Base-by-base conservation (phyloP, 768 basidiomycete genomes). In the Trametes coccinea region DNA sequence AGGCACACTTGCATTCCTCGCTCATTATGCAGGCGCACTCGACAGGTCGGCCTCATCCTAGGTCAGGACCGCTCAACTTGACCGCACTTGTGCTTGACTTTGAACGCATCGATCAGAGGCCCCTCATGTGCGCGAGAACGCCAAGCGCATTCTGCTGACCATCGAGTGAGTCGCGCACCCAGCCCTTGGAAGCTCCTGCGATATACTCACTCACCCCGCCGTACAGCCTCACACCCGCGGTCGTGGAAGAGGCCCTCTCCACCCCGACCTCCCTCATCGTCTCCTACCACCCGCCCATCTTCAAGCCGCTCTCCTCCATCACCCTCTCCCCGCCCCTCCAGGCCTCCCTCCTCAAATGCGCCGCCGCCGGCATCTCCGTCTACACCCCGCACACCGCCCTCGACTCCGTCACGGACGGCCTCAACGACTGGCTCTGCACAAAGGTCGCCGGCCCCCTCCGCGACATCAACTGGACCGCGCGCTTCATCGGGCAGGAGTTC, bases 351-450 rank as follows among this genome's bases (percentile, higher is more conserved):
- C 82, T 98, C 5, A 82, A 78, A 57, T 92, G 95, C 63, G 87
- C 88, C 0, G 88, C 92, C 0, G 80, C 84, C 11, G 95, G 95
- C 0, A 88, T 98, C 58, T 90, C 89, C 1, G 82, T 98, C 4
- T 96, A 91, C 76, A 83, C 82, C 43, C 93, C 96, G 2, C 96
- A 98, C 75, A 93, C 91, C 0, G 85, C 93, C 0, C 81, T 97
- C 16, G 96, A 98, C 75, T 81, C 81, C n/a, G 86, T 91, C 1
- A 81, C 83, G 67, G 90, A 84, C 5, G 95, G 96, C 0, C 84
- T 96, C 55, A 97, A 96, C 70, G 93, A 95, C 74, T 97, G 92
- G 91, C 82, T 95, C 14, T 90, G 85, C 50, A 56, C 1, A 70
- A 77, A 9, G 74, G 73, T 71, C 37, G 66, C 72, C 39, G 53